phyloP scores from a whole-genome alignment of 139 green algal species.

The Auxenochlorella protothecoides region DNA sequence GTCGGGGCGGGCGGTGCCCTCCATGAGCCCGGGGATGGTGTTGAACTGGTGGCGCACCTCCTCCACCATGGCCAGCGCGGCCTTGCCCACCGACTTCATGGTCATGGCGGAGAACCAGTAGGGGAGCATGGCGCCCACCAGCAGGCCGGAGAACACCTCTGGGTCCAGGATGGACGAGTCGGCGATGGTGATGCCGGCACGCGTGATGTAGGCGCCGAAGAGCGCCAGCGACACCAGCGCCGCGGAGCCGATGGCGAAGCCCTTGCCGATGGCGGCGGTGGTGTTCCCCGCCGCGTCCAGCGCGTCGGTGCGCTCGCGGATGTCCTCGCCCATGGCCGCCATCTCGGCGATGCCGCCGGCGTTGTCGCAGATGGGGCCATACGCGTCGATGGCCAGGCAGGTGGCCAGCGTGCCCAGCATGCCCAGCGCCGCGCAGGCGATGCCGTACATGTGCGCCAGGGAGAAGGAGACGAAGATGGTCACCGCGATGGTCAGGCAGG shows the following conservation, averaged over 20 bases:
- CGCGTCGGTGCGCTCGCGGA: conserved; percentile 93
- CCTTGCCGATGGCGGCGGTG: conserved; percentile 95
- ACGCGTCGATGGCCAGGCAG: conserved; percentile 90
- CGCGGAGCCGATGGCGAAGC: conserved; percentile 95
- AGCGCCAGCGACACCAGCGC: conserved; percentile 95
- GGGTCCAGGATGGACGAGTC: conserved; percentile 88
- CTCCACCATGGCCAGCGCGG: conserved; percentile 73
- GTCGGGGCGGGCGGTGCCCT: conserved; percentile 82
- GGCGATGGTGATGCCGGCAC: conserved; percentile 64
- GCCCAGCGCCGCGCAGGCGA: conserved; percentile 88
- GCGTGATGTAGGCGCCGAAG: conserved; percentile 90
- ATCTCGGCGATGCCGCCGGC: conserved; percentile 93
- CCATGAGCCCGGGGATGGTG: conserved; percentile 64
- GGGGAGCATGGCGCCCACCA: conserved; percentile 92
- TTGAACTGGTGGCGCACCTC: conserved; percentile 49
- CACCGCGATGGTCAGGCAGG: conserved; percentile 79
- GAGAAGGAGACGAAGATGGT: conserved; percentile 82
- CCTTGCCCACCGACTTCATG: conserved; percentile 96
- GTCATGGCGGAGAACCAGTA: conserved; percentile 98
- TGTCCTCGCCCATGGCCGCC: conserved; percentile 93
- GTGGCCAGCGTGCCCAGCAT: conserved; percentile 93
- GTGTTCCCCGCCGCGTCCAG: conserved; percentile 97
- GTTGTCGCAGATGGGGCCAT: conserved; percentile 95
- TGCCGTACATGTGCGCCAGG: conserved; percentile 84
- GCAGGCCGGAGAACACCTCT: conserved; percentile 81